Base-by-base conservation (phyloP, 2,329 filamentous ascomycete genomes). In the Penicillium sp. region DNA sequence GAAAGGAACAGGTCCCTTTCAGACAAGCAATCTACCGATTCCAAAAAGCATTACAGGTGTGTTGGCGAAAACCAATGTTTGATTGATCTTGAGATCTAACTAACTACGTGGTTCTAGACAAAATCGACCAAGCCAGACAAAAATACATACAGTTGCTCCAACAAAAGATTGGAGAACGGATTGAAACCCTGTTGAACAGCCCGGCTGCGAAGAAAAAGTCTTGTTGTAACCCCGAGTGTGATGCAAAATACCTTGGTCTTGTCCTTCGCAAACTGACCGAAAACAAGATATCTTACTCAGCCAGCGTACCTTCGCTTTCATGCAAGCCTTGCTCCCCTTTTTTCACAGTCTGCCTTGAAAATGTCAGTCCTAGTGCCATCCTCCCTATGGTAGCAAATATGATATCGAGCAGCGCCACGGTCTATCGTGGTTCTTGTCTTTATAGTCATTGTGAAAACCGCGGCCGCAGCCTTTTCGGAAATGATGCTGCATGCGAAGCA, bases 181-280 rank as follows among this genome's bases (percentile, higher is more conserved):
- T 45, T 10, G 13, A 4, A 12, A 7, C 1, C 2, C 19, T 45
- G 3, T n/a, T 38, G 8, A 9, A 21, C 7, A 43, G 0, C 6
- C 12, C 0, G 3, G 1, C 2, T 8, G 12, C 6, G 34, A 8
- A 3, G 6, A 2, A 4, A 9, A 7, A 0, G 3, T 21, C 34
- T 38, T 22, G 4, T 34, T 19, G 3, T 4, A 6, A 2, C 22
- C 2, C 19, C 2, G 35, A 1, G 12, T 38, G 39, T 6, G 17
- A 21, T 29, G 39, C 26, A 15, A 1, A 24, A 13, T 12, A 15
- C 15, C 24, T 41, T 2, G 39, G 24, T 2, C n/a, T 9, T 13
- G 0, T 19, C 3, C 43, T 48, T 35, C 29, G 17, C 22, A 17
- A 6, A 13, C 17, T 31, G 19, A 37, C 28, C 32, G 17, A 24